phyloP scores from a whole-genome alignment of 2,329 filamentous ascomycete genomes.

The Harringtonia aguacate region DNA sequence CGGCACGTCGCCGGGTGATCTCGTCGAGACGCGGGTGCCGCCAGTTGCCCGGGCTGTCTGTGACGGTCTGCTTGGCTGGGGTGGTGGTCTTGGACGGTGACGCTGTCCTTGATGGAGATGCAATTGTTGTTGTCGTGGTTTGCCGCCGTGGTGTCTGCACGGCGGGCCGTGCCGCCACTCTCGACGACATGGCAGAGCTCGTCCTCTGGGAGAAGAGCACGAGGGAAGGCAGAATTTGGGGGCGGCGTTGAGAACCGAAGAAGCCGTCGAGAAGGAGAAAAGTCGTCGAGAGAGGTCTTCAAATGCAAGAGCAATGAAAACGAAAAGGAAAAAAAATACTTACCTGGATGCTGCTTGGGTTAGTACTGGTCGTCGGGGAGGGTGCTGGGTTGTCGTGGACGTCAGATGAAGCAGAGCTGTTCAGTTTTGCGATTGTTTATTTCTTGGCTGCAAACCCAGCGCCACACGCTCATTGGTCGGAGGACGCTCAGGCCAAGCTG shows the following conservation, averaged over 20 bases:
- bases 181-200: neutral
- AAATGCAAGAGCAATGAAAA: too few relatives aligned
- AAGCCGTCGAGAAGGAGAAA: too few relatives aligned
- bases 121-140: neutral
- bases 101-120: neutral
- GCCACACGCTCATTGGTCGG: neutral
- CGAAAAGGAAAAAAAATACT: too few relatives aligned
- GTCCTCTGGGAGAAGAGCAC: neutral
- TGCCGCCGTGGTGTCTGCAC: constrained; percentile 2
- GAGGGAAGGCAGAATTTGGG: neutral
- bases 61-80: constrained; percentile 11
- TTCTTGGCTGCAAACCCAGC: neutral
- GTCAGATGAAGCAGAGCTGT: neutral
- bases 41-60: constrained; percentile 70
- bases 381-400: too few relatives aligned
- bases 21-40: constrained; percentile 81
- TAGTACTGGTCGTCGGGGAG: too few relatives aligned
- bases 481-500: neutral
- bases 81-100: neutral
- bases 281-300: too few relatives aligned
- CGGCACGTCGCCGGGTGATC: constrained; percentile 71
- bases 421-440: neutral
- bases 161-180: neutral
- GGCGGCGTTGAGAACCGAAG: too few relatives aligned
- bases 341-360: too few relatives aligned